phyloP scores from a whole-genome alignment of 306 rosid genomes.

The Cicer pinnatifidum region DNA sequence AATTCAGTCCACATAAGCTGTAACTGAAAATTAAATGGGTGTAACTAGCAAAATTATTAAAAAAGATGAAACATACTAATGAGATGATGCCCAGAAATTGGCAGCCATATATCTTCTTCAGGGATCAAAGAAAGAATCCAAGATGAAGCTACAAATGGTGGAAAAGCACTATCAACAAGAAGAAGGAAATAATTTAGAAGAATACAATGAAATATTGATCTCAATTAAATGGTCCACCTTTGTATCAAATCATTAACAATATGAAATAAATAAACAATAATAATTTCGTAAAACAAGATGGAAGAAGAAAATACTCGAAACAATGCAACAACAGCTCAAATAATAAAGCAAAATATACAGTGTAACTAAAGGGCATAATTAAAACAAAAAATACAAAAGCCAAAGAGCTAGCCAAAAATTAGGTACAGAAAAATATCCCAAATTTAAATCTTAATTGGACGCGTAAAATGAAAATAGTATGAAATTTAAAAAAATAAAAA shows the following conservation, averaged over 20 bases:
- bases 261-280: background rate
- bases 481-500: background rate
- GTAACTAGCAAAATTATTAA: no score
- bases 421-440: background rate
- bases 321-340: background rate
- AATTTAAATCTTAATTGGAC: background rate
- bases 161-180: conserved; percentile 25
- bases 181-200: conserved; percentile 30
- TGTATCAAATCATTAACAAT: background rate
- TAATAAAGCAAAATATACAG: background rate
- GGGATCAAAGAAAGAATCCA: conserved; percentile 26
- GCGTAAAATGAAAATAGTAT: background rate
- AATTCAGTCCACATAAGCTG: no score
- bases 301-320: background rate
- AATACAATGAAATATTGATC: conserved; percentile 23
- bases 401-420: background rate
- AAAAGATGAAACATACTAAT: conserved; percentile 56
- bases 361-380: no score
- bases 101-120: conserved; percentile 65
- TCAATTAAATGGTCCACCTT: conserved; percentile 8
- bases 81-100: conserved; percentile 95
- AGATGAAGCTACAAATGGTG: background rate
- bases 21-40: no score
- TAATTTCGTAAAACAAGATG: background rate
- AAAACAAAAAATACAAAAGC: background rate